Base-by-base conservation (phyloP, 768 basidiomycete species). In the Suillus hirtellus region DNA sequence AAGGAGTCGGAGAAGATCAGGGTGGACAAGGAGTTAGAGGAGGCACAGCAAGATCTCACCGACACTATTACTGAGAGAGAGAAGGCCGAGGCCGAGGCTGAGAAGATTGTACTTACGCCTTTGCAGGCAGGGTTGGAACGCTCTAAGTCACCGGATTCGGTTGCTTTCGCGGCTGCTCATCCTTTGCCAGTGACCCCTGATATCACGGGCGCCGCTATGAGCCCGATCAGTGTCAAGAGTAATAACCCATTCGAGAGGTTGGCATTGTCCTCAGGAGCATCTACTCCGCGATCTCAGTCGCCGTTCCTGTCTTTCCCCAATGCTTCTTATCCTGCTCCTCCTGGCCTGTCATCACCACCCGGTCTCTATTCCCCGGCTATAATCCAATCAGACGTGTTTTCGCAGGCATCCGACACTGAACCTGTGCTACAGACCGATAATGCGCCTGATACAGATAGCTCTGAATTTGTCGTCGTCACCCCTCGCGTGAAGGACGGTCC, bases 231-330 rank as follows among this genome's bases (percentile, higher is more conserved):
- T 52, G 73, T 76, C 61, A 92, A 92, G 79, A 95, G 92, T 70
- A 96, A 90, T 70, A 98, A 98, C 73, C 96, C 95, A 4, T 98
- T 98, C 70, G 95, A 93, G 64, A 80, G 89, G 53, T 74, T 95
- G 37, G 79, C 80, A 1, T 80, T 82, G 78, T 73, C 81, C 43
- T 75, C 79, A 31, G 81, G 77, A 54, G 65, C 74, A 38, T 68
- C 71, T 3, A 75, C 76, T 38, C 73, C 76, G 46, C 84, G 84
- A 40, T 81, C 87, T 1, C 82, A 84, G 64, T 88, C 88, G 0
- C 87, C 89, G 1, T 88, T 89, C 72, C 71, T 83, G 59, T 78
- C 87, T 0, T 83, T 86, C 67, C 70, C 78, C 35, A 72, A 76
- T 63, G 61, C 76, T 24, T 67, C 81, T 4, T 60, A 73, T 1